Base-by-base conservation (phyloP, 495 filamentous ascomycete genomes). In the Saxophila tyrrhenica region DNA sequence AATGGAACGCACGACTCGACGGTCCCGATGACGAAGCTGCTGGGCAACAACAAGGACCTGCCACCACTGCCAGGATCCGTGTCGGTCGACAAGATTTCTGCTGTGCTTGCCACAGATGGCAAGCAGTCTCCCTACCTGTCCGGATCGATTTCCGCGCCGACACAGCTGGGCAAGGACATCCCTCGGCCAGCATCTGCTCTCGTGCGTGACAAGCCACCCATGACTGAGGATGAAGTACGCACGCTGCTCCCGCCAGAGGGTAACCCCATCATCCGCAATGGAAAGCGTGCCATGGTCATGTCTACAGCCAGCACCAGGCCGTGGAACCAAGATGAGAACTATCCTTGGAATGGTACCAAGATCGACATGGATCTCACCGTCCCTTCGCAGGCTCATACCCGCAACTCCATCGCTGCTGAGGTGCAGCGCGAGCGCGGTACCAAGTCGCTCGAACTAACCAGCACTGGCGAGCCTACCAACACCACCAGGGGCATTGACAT, bases 271-370 rank as follows among this genome's bases (percentile, higher is more conserved):
- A 51, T 55, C 5, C 59, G 59, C 45, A 23, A 29, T n/a, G 16
- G 38, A 42, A 58, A 62, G 43, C 54, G 59, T 10, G 51, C 59
- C 5, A 43, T 62, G 23, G 20, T 62, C 15, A 51, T 58, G 15
- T 63, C 55, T 16, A 38, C 57, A 5, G 50, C 42, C 29, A 52
- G 49, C 42, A 63, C 54, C 39, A 62, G 67, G 13, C 69, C 67
- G 0, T 68, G 67, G 67, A 71, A 70, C 50, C 50, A 59, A 22
- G 67, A 67, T 41, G 62, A 63, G 51, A 71, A 64, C 58, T 71
- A 69, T 55, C 67, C 67, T 20, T 71, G 67, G 67, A 51, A 62
- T 32, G 52, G 60, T 22, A 55, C 53, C 0, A 52, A 56, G 11
- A 44, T 63, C 38, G 38, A 55, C 5, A 61, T 69, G 17, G 67